phyloP scores from a whole-genome alignment of 2,329 filamentous ascomycete genomes.

The Colletotrichum eremochloae region DNA sequence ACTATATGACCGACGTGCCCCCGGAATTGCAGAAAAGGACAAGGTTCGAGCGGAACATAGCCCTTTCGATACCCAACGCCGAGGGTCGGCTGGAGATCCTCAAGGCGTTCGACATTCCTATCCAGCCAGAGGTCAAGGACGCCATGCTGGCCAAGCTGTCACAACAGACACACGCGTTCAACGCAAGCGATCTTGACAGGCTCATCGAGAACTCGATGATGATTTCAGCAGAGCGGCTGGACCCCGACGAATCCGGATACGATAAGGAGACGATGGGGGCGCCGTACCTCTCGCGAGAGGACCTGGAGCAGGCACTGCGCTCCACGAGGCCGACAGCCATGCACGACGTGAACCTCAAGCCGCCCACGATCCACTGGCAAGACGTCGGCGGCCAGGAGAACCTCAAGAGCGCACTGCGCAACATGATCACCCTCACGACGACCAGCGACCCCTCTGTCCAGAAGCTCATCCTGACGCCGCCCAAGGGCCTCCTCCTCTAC shows the following conservation, averaged over 20 bases:
- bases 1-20: conserved; percentile 80
- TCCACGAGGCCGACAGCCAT: conserved; percentile 86
- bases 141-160: conserved; percentile 72
- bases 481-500: conserved; percentile 89
- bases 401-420: conserved; percentile 74
- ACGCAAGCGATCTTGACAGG: conserved; percentile 79
- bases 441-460: conserved; percentile 50
- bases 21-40: conserved; percentile 73
- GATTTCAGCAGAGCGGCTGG: conserved; percentile 51
- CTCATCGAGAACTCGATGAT: conserved; percentile 63
- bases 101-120: conserved; percentile 65
- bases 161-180: conserved; percentile 88
- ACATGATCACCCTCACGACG: conserved; percentile 60
- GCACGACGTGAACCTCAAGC: conserved; percentile 89
- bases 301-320: conserved; percentile 76
- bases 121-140: conserved; percentile 63
- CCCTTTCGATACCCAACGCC: conserved; percentile 82
- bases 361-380: conserved; percentile 85
- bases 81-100: conserved; percentile 81
- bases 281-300: conserved; percentile 55
- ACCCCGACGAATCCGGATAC: conserved; percentile 45
- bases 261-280: conserved; percentile 33
- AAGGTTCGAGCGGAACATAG: conserved; percentile 77
- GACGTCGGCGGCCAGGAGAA: conserved; percentile 89
- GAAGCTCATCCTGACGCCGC: conserved; percentile 65